phyloP scores from a whole-genome alignment of 352 stramenopile species.

The Phytophthora quininea region DNA sequence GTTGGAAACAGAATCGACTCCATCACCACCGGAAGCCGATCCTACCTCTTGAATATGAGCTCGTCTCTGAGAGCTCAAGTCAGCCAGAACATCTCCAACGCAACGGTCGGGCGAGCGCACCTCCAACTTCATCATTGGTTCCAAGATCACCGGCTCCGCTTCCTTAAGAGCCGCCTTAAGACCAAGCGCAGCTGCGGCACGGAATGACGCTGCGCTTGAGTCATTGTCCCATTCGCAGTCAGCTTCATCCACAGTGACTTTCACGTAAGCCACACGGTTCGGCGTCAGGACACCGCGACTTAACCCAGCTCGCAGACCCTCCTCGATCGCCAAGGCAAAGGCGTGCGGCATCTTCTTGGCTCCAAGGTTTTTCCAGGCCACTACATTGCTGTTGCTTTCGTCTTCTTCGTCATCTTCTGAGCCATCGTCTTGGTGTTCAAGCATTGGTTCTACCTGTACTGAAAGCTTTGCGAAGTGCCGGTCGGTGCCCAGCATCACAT shows the following conservation, averaged over 20 bases:
- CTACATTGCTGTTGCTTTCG: slow-evolving; percentile 51
- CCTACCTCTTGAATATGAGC: slow-evolving; percentile 72
- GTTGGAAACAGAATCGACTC: slow-evolving; percentile 16
- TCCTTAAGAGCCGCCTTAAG: slow-evolving; percentile 66
- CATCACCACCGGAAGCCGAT: slow-evolving; percentile 31
- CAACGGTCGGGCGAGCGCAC: slow-evolving; percentile 65
- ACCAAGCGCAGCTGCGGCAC: slow-evolving; percentile 50
- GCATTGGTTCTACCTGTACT: slow-evolving; percentile 53
- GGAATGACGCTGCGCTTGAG: slow-evolving; percentile 76
- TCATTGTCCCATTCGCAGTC: slow-evolving; percentile 66
- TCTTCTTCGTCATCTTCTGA: slow-evolving; percentile 28
- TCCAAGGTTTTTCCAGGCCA: slow-evolving; percentile 59
- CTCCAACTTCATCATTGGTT: slow-evolving; percentile 84
- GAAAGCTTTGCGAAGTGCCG: slow-evolving; percentile 75
- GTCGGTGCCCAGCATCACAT: slow-evolving; percentile 72
- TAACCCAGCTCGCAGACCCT: slow-evolving; percentile 58
- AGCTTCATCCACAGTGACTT: slow-evolving; percentile 64
- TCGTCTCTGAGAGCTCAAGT: slow-evolving; percentile 75
- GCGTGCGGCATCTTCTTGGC: slow-evolving; percentile 69
- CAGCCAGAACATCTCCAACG: slow-evolving; percentile 75
- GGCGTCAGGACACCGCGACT: slow-evolving; percentile 66
- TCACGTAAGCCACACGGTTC: slow-evolving; percentile 69
- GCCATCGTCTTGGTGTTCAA: slow-evolving; percentile 39
- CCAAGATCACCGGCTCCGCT: slow-evolving; percentile 60
- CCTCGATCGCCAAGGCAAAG: slow-evolving; percentile 70